Evolutionary conservation across 2,329 filamentous ascomycete genomes (phyloP).

Genomic region (Fusarium paranaense): DNA sequence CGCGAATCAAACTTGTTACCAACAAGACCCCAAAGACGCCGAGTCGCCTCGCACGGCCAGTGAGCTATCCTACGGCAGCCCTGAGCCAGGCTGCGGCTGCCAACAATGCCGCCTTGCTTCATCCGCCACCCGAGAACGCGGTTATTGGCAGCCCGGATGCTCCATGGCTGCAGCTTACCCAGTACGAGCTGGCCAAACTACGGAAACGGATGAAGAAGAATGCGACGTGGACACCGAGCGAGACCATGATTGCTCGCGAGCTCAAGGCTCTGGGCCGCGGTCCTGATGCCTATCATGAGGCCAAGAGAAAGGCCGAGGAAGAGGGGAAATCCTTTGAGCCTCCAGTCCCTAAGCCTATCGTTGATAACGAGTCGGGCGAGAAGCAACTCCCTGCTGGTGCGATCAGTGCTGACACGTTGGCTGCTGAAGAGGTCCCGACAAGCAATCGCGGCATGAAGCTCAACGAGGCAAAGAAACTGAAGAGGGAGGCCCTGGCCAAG

Average conservation of each 20-base stretch:
- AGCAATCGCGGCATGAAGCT: conserved; percentile 82
- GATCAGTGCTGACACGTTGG: conserved; percentile 67
- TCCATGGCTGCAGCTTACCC: conserved; percentile 74
- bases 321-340: conserved; percentile 71
- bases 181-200: conserved; percentile 74
- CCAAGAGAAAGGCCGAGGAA: conserved; percentile 73
- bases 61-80: conserved; percentile 50
- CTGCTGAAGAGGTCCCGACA: conserved; percentile 70
- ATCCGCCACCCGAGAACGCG: conserved; percentile 71
- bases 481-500: conserved; percentile 73
- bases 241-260: conserved; percentile 87
- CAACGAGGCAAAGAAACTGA: conserved; percentile 81
- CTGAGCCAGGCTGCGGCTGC: conserved; percentile 54
- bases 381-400: conserved; percentile 69
- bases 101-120: conserved; percentile 57
- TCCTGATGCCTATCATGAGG: conserved; percentile 69
- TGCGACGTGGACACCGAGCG: conserved; percentile 84
- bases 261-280: conserved; percentile 77
- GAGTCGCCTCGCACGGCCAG: conserved; percentile 52
- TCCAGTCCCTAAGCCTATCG: conserved; percentile 48
- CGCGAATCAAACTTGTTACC: conserved; percentile 64
- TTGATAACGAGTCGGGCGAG: conserved; percentile 63
- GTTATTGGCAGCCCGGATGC: conserved; percentile 69
- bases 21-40: conserved; percentile 58
- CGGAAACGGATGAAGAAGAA: conserved; percentile 94